phyloP scores from a whole-genome alignment of 805 yeast genomes.

The Trichomonascus vanleenenianus region DNA sequence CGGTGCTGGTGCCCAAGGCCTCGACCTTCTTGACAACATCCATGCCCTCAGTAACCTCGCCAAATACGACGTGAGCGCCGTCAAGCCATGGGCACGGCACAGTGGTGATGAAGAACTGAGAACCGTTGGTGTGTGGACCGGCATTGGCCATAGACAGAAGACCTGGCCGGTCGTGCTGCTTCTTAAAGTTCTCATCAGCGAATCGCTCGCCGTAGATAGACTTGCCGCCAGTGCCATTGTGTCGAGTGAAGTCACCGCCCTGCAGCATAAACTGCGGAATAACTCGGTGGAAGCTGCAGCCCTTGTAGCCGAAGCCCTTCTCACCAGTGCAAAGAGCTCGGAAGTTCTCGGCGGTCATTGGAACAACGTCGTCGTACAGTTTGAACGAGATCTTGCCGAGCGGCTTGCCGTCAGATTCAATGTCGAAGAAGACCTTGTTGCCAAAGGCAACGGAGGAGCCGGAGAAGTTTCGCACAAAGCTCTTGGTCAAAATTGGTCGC shows the following conservation, averaged over 20 bases:
- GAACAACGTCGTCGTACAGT: conserved; percentile 77
- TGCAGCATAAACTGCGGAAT: conserved; percentile 87
- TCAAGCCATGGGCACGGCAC: conserved; percentile 89
- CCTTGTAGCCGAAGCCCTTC: conserved; percentile 69
- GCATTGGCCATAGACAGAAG: conserved; percentile 95
- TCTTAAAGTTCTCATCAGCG: conserved; percentile 81
- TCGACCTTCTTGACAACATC: conserved; percentile 84
- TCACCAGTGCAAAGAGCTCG: conserved; percentile 85
- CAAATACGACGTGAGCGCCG: conserved; percentile 94
- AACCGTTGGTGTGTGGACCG: conserved; percentile 94
- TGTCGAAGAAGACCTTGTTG: conserved; percentile 62
- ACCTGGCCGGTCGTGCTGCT: conserved; percentile 75
- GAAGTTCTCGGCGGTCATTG: conserved; percentile 86
- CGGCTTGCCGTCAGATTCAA: conserved; percentile 65
- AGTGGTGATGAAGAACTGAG: conserved; percentile 91
- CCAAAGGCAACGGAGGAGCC: conserved; percentile 23
- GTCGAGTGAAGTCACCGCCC: conserved; percentile 82
- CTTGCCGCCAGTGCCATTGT: conserved; percentile 73
- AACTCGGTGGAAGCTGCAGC: conserved; percentile 77
- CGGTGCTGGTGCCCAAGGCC: conserved; percentile 58
- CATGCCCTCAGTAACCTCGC: conserved; percentile 76
- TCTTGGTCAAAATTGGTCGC: too few relatives aligned
- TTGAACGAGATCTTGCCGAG: conserved; percentile 78
- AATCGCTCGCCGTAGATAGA: conserved; percentile 78
- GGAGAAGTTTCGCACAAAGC: conserved; percentile 1